These are phyloP conservation scores for Mortierella sp. DNA, from an alignment of 371 early-diverging fungal species.

Conservation along the genomic window DNA sequence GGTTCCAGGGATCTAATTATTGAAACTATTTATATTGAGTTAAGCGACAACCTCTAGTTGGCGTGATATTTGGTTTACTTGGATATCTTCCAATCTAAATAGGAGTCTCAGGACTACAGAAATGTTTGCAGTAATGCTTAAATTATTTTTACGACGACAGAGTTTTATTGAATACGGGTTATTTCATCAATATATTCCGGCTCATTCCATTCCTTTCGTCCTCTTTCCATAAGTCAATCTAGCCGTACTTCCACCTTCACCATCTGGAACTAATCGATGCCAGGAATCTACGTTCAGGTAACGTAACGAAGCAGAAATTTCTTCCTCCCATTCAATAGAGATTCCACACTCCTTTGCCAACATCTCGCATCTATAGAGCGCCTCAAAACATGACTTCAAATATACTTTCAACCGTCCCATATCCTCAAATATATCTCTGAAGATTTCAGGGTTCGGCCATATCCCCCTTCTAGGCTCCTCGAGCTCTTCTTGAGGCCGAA, in stretches of 20 bases:
- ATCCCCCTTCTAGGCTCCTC: not conserved
- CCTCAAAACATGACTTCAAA: conserved; percentile 30
- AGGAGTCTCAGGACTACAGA: too few relatives aligned
- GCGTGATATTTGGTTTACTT: too few relatives aligned
- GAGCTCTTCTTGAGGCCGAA: conserved; percentile 7
- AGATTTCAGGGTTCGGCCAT: not conserved
- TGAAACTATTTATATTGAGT: too few relatives aligned
- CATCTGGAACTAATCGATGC: not conserved
- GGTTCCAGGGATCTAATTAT: too few relatives aligned
- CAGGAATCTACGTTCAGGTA: not conserved
- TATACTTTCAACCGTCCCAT: conserved; percentile 27
- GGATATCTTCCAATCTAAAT: too few relatives aligned
- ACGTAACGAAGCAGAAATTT: not conserved
- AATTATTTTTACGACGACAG: too few relatives aligned
- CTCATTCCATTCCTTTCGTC: too few relatives aligned
- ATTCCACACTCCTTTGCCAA: conserved; percentile 21
- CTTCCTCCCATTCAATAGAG: not conserved
- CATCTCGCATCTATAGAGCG: conserved; percentile 33
- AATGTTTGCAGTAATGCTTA: too few relatives aligned
- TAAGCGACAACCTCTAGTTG: too few relatives aligned
- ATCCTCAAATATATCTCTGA: conserved; percentile 23
- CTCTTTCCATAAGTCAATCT: too few relatives aligned
- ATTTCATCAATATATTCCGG: too few relatives aligned
- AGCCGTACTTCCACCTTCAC: not conserved
- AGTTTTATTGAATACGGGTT: too few relatives aligned